Evolutionary conservation across 2,329 filamentous ascomycete genomes (phyloP).

Genomic region (Colletotrichum brevisporum): DNA sequence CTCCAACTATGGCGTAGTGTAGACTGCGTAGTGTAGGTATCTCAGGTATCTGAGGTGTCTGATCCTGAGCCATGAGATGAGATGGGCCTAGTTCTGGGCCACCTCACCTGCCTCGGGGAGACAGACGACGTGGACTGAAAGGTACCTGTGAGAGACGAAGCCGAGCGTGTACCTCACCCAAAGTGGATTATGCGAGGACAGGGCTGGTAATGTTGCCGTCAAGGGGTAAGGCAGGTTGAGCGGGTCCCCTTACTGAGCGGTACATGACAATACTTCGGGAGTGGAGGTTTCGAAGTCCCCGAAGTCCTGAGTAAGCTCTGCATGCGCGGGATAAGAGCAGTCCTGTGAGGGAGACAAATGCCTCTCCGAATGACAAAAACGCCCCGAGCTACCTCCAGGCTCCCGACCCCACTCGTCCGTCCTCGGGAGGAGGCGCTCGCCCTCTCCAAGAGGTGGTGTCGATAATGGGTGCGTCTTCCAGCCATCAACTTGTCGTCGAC

Average conservation of each 20-base stretch:
- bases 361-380: conserved; percentile 24
- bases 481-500: conserved; percentile 6
- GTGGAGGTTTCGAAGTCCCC: conserved; percentile 38
- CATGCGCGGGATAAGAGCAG: conserved; percentile 26
- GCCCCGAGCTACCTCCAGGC: conserved; percentile 7
- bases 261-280: conserved; percentile 36
- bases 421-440: conserved; percentile 11
- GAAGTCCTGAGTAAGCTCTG: conserved; percentile 40
- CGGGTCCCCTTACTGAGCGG: conserved; percentile 30
- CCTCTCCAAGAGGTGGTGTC: neutral
- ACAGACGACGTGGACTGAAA: conserved; percentile 1
- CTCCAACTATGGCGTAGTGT: conserved; percentile 8
- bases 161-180: conserved; percentile 8
- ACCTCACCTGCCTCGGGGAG: conserved; percentile 21
- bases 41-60: conserved; percentile 10
- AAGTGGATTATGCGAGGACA: conserved; percentile 30
- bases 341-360: neutral
- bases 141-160: conserved; percentile 24
- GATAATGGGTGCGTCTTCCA: neutral
- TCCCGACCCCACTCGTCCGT: conserved; percentile 27
- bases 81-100: conserved; percentile 28
- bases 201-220: conserved; percentile 36
- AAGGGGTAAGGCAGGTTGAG: conserved; percentile 37
- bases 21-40: too few species aligned
- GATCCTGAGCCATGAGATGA: conserved; percentile 4